phyloP scores from a whole-genome alignment of 768 basidiomycete genomes.

The Tremella yokohamensis region DNA sequence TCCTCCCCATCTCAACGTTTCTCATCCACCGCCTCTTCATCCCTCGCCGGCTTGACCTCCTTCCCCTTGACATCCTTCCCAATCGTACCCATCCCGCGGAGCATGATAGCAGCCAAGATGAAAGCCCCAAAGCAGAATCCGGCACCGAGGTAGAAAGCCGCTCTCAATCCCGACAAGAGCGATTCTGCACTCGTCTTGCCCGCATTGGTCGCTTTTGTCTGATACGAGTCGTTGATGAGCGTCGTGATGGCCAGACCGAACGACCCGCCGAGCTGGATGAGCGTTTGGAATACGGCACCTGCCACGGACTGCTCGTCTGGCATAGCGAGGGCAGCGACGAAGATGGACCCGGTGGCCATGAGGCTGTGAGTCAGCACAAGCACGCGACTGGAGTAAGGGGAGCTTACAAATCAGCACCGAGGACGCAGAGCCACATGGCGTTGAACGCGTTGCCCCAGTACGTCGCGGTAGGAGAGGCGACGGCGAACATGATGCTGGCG shows the following conservation, averaged over 20 bases:
- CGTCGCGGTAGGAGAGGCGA: neutral
- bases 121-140: conserved; percentile 32
- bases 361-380: conserved; percentile 24
- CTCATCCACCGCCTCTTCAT: neutral
- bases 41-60: neutral
- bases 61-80: conserved; percentile 4
- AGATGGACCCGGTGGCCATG: conserved; percentile 43
- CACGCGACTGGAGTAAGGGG: neutral
- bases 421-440: conserved; percentile 9
- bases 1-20: too few relatives aligned
- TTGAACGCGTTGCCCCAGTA: conserved; percentile 9
- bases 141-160: conserved; percentile 44
- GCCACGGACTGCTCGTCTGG: conserved; percentile 41
- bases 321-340: conserved; percentile 35
- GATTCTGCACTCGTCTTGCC: conserved; percentile 16
- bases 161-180: conserved; percentile 31
- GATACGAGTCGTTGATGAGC: conserved; percentile 28
- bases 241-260: conserved; percentile 43
- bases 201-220: conserved; percentile 10
- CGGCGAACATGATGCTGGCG: conserved; percentile 8
- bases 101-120: conserved; percentile 26
- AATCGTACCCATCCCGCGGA: conserved; percentile 37
- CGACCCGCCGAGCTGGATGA: conserved; percentile 40
- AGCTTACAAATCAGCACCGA: conserved; percentile 9
- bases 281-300: conserved; percentile 42